Conservation (phyloP, 2,329 filamentous ascomycete genomes). For the Cercospora sp. region DNA sequence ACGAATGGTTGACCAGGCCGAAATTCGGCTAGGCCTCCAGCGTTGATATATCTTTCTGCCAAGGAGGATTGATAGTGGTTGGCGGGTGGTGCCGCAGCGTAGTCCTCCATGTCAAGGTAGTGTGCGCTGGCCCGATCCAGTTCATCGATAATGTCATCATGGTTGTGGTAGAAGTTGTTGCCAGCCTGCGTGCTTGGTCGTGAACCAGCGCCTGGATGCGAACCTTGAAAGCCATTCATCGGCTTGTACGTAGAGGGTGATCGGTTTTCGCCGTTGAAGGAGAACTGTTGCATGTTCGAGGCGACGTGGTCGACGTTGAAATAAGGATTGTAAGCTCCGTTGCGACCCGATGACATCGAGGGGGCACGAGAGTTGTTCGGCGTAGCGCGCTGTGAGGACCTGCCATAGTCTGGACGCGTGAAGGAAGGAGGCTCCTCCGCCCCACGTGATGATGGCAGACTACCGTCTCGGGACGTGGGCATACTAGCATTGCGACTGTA, state of each 20-base stretch:
- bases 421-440: constrained; percentile 44
- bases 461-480: constrained; percentile 55
- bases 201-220: neutral
- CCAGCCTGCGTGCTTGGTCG: neutral
- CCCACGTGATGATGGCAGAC: constrained; percentile 58
- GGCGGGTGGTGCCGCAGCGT: constrained; percentile 34
- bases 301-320: constrained; percentile 43
- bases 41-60: constrained; percentile 26
- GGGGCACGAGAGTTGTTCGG: constrained; percentile 38
- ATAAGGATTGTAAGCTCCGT: constrained; percentile 43
- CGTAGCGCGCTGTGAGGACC: constrained; percentile 24
- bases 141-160: constrained; percentile 27
- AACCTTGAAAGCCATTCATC: constrained; percentile 17
- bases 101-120: constrained; percentile 40
- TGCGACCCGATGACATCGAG: constrained; percentile 52
- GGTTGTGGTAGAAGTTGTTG: neutral
- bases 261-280: constrained; percentile 23
- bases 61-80: constrained; percentile 18
- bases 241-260: constrained; percentile 22
- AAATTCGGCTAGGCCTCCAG: constrained; percentile 22
- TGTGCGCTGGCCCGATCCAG: constrained; percentile 30
- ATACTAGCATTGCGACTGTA: constrained; percentile 50
- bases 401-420: constrained; percentile 24
- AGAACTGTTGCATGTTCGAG: constrained; percentile 37
- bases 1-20: constrained; percentile 35